Evolutionary conservation across 129 eudicot genomes (phyloP).

Genomic region (Mikania micrantha): DNA sequence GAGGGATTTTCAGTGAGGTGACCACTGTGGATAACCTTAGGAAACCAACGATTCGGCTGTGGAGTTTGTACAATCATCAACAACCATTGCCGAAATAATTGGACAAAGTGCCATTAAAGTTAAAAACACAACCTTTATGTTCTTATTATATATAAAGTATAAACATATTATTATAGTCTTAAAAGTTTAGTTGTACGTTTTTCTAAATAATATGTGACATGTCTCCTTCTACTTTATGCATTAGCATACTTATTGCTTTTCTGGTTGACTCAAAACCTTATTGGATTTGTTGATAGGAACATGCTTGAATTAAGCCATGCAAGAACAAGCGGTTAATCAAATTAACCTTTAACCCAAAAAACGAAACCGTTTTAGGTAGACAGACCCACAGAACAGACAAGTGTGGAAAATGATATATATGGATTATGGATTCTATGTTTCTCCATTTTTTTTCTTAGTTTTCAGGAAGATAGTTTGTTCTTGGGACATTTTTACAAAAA

Average conservation of each 20-base stretch:
- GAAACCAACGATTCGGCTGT: neutral
- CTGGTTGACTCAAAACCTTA: neutral
- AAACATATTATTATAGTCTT: no score
- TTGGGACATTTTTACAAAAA: neutral
- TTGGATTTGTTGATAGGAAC: neutral
- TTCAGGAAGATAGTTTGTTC: neutral
- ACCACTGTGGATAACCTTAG: no score
- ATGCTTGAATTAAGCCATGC: neutral
- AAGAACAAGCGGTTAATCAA: neutral
- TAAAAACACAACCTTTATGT: neutral
- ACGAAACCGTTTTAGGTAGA: neutral
- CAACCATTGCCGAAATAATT: no score
- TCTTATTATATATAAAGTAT: neutral
- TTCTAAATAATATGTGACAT: neutral
- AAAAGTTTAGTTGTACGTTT: neutral
- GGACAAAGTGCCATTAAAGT: no score
- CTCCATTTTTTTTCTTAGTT: neutral
- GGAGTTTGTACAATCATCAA: no score
- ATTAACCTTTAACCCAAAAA: no score
- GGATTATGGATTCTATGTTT: neutral
- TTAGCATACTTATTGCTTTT: neutral
- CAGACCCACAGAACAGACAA: neutral
- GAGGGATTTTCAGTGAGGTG: no score
- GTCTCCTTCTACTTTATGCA: neutral
- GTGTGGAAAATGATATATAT: neutral